These are phyloP conservation scores for Raddia distichophylla DNA, from an alignment of 176 grass and related monocot species.

Conservation along the genomic window DNA sequence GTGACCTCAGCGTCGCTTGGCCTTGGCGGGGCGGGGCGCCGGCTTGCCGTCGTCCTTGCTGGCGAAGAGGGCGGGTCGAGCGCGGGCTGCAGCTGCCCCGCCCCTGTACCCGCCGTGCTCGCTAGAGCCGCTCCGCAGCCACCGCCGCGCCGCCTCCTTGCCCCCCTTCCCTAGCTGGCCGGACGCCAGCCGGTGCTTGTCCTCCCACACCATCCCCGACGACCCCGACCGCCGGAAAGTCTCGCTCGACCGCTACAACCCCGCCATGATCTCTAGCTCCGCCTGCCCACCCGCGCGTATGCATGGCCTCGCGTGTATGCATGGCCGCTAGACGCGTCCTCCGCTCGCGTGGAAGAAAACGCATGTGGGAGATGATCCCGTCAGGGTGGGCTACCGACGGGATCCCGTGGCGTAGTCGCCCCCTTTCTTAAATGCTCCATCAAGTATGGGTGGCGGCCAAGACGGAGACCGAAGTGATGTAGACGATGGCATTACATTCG, in stretches of 20 bases:
- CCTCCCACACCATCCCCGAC: slow-evolving; percentile 85
- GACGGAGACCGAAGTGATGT: too few species aligned
- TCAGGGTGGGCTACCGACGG: too few species aligned
- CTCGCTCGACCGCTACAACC: slow-evolving; percentile 76
- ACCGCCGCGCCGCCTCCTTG: slow-evolving; percentile 19
- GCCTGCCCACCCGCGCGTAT: neutral
- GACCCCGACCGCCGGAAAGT: slow-evolving; percentile 90
- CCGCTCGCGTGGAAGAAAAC: too few species aligned
- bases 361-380: too few species aligned
- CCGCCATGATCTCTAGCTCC: slow-evolving; percentile 45
- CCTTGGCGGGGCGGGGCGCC: slow-evolving; percentile 2
- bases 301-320: too few species aligned
- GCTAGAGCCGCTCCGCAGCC: slow-evolving; percentile 35
- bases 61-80: slow-evolving; percentile 83
- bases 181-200: slow-evolving; percentile 47
- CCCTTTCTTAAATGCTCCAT: too few species aligned
- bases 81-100: slow-evolving; percentile 55
- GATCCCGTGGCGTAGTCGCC: too few species aligned
- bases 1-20: slow-evolving; percentile 32
- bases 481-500: too few species aligned
- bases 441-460: too few species aligned
- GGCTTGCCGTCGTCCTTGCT: slow-evolving; percentile 43
- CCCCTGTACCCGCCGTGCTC: slow-evolving; percentile 58
- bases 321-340: too few species aligned
- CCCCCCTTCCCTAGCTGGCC: slow-evolving; percentile 36